Percentiles rank a stretch among this genome's conserved stretches.
Conservation (phyloP, 768 basidiomycete genomes). For the Hericium coralloides region DNA sequence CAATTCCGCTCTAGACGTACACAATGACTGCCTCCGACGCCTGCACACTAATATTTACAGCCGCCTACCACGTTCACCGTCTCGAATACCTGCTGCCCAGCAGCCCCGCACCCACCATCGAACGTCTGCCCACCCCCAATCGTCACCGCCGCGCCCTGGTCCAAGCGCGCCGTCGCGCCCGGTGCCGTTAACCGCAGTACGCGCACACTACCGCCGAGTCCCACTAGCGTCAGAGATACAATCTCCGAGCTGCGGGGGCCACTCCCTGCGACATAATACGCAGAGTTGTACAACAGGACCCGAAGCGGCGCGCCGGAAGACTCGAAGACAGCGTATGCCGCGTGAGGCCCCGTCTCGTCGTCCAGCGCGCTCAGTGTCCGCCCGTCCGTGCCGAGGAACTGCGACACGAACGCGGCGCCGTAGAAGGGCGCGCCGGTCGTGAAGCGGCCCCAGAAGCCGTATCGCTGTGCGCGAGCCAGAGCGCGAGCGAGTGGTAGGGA, state of each 20-base stretch:
- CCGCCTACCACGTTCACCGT: constrained; percentile 17
- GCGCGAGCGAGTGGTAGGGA: neutral
- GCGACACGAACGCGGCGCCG: constrained; percentile 29
- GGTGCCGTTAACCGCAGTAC: constrained; percentile 28
- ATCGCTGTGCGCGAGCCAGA: constrained; percentile 19
- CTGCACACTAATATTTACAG: constrained; percentile 20
- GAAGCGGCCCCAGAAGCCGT: constrained; percentile 31
- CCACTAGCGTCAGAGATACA: constrained; percentile 20
- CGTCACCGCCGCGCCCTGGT: constrained; percentile 24
- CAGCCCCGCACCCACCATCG: constrained; percentile 17
- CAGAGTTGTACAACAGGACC: constrained; percentile 27
- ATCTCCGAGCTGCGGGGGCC: constrained; percentile 23
- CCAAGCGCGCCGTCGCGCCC: constrained; percentile 24
- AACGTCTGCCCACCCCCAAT: constrained; percentile 27
- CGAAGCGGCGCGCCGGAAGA: constrained; percentile 19
- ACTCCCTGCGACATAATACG: constrained; percentile 23
- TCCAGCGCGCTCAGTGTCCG: constrained; percentile 26
- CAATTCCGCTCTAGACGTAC: too few species aligned
- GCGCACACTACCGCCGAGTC: constrained; percentile 13
- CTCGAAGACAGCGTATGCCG: constrained; percentile 24
- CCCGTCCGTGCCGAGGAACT: constrained; percentile 27
- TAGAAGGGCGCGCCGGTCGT: constrained; percentile 29
- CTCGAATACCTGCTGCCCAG: constrained; percentile 22
- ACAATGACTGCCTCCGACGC: constrained; percentile 18
- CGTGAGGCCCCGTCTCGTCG: constrained; percentile 22